Evolutionary conservation across 2,329 filamentous ascomycete species (phyloP).

Genomic region (Calonectria pseudoturangicola): DNA sequence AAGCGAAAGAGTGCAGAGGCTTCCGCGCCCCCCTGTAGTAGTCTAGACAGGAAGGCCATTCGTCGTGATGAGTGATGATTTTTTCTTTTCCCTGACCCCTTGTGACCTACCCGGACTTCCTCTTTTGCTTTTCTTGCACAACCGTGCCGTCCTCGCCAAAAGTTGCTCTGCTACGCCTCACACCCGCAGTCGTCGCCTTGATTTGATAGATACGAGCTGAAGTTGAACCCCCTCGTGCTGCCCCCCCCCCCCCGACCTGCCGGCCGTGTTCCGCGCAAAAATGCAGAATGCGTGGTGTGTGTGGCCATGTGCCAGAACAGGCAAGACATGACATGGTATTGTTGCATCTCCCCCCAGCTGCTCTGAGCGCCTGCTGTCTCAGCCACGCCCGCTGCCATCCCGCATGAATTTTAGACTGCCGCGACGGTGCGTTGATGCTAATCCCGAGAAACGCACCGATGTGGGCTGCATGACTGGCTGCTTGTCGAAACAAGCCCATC

Average conservation of each 20-base stretch:
- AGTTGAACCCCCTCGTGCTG: neutral
- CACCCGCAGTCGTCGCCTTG: neutral
- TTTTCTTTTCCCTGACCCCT: conserved; percentile 13
- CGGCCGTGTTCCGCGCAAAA: neutral
- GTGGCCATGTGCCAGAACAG: conserved; percentile 7
- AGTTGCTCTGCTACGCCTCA: conserved; percentile 10
- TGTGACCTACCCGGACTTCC: neutral
- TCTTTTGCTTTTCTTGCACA: conserved; percentile 32
- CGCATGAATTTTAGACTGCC: conserved; percentile 28
- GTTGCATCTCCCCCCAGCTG: neutral
- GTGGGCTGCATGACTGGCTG: conserved; percentile 3
- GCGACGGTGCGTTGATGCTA: conserved; percentile 15
- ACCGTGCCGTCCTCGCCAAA: neutral
- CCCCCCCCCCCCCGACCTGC: too few relatives aligned
- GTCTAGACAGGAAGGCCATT: conserved; percentile 21
- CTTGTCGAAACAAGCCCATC: conserved; percentile 14
- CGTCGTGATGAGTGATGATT: neutral
- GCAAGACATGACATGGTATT: conserved; percentile 16
- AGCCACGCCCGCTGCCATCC: conserved; percentile 36
- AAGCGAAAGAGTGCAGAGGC: neutral
- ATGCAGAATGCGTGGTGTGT: too few relatives aligned
- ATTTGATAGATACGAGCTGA: neutral
- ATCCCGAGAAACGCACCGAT: conserved; percentile 11
- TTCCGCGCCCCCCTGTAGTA: neutral
- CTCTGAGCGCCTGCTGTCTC: conserved; percentile 25